Base-by-base conservation (phyloP, 768 basidiomycete genomes). In the Mycena maculata region DNA sequence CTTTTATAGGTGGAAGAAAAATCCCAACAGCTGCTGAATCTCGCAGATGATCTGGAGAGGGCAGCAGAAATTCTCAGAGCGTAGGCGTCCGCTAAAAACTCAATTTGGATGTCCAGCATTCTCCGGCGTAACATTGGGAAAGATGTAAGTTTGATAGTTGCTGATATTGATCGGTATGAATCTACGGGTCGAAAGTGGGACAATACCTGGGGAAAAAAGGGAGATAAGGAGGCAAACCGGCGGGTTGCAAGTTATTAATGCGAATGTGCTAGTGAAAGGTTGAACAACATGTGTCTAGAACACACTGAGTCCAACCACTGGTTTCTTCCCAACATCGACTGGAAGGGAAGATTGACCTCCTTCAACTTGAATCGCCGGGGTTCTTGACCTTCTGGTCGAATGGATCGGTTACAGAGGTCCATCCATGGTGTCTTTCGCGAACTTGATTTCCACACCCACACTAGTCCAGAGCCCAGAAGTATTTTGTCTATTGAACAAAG, bases 141-240 rank as follows among this genome's bases (percentile, higher is more conserved):
- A 38, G 69, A 71, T 47, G 69, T 68, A 30, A 53, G 57, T 50
- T 36, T 57, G 28, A 57, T 73, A 31, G 70, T 73, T 12, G 38
- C 57, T 22, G 73, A 76, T 55, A 63, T 77, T 36, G 56, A 63
- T 4, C 50, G 52, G 25, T 56, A 52, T 47, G 72, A 74, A 49
- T 50, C 49, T 22, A 72, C 63, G 5, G 67, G 69, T 3, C 47
- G 58, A 33, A 69, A 63, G 25, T 60, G 70, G 11, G 61, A 60
- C 25, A 73, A 53, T 8, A 76, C 75, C 4, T 76, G 74, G 74
- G 69, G 28, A 15, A 62, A 62, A 31, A 45, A 25, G 31, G 49
- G 49, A 3, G 23, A 61, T 20, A 67, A 67, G 25, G 60, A 58
- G 36, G 71, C 57, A 12, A 48, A 33, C 23, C 41, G 63, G 48